Conservation (phyloP, 208 protist genomes). For the Acanthamoeba rhysodes region DNA sequence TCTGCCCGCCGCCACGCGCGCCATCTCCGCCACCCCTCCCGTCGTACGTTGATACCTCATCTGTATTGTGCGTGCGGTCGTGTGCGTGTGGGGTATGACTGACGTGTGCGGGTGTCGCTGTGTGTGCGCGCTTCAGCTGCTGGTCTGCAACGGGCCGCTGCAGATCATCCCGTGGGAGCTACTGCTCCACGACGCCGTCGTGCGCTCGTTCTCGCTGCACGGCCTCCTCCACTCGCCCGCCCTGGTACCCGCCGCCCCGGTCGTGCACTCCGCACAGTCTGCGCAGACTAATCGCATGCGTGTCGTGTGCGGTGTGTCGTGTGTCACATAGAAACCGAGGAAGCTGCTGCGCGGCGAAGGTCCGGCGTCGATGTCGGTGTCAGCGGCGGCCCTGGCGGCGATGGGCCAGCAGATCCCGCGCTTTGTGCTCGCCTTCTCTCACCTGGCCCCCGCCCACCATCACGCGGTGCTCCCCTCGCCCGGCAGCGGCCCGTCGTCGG, state of each 20-base stretch:
- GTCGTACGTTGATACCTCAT: background rate
- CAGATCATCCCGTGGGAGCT: slow-evolving; percentile 63
- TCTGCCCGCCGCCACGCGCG: background rate
- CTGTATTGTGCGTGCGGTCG: background rate
- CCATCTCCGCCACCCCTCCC: slow-evolving; percentile 4
- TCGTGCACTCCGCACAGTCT: background rate
- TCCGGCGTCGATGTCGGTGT: background rate
- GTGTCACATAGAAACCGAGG: background rate
- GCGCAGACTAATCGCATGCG: too few relatives aligned
- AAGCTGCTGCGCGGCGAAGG: background rate
- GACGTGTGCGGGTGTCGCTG: background rate
- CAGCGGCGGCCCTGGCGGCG: background rate
- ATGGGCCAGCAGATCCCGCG: slow-evolving; percentile 12
- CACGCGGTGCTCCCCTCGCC: background rate
- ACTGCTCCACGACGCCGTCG: background rate
- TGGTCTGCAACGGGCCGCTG: slow-evolving; percentile 31
- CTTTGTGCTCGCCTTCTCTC: background rate
- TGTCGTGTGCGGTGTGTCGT: background rate
- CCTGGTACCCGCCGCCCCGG: background rate
- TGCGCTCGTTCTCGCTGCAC: slow-evolving; percentile 58
- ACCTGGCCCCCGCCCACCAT: background rate
- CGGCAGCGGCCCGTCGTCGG: background rate
- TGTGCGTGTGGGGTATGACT: background rate
- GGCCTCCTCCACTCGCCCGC: slow-evolving; percentile 10
- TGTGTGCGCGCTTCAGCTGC: background rate